Evolutionary conservation across 805 yeast species (phyloP).

Genomic region (Candida insectalens): DNA sequence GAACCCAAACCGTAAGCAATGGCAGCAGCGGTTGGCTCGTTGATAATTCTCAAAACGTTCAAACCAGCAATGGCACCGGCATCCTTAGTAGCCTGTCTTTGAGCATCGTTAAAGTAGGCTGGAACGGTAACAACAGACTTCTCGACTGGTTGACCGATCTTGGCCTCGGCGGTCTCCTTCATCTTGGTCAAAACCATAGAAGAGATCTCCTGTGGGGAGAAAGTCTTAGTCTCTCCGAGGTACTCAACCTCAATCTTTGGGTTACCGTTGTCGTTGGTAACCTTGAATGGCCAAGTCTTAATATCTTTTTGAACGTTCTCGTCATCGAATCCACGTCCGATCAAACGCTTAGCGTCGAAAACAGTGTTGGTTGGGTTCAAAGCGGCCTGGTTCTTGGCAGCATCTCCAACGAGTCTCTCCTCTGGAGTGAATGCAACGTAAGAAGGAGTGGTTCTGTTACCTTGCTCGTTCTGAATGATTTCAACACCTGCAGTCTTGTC

Average conservation of each 20-base stretch:
- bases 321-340: conserved; percentile 71
- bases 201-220: conserved; percentile 69
- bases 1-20: conserved; percentile 98
- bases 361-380: conserved; percentile 70
- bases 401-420: conserved; percentile 75
- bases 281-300: conserved; percentile 84
- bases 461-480: conserved; percentile 75
- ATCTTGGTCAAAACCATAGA: conserved; percentile 73
- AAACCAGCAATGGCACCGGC: conserved; percentile 76
- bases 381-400: conserved; percentile 80
- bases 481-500: conserved; percentile 56
- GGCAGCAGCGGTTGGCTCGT: conserved; percentile 94
- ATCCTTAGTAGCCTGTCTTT: conserved; percentile 76
- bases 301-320: conserved; percentile 77
- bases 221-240: conserved; percentile 58
- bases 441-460: conserved; percentile 79
- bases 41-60: conserved; percentile 67
- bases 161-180: conserved; percentile 76
- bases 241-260: conserved; percentile 65
- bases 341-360: conserved; percentile 76
- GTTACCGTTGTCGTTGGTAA: conserved; percentile 52
- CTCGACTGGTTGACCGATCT: conserved; percentile 61
- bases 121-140: conserved; percentile 74
- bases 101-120: conserved; percentile 74
- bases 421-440: conserved; percentile 73